Evolutionary conservation across 768 basidiomycete species (phyloP).

Genomic region (Podaxis carcinomalis): DNA sequence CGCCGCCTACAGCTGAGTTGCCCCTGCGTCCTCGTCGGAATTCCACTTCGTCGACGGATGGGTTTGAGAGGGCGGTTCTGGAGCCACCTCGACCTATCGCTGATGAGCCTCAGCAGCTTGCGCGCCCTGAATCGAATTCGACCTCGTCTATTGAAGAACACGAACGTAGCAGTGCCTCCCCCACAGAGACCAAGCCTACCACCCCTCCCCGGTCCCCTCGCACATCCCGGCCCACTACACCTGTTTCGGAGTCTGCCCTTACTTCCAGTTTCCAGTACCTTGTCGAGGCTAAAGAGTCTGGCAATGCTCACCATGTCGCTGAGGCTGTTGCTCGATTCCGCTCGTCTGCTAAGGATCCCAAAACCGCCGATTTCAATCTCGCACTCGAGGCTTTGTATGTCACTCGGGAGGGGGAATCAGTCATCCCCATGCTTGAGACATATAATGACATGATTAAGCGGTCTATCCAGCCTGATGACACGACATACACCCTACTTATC

Average conservation of each 20-base stretch:
- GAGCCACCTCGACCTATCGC: constrained; percentile 9
- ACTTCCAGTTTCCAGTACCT: not conserved
- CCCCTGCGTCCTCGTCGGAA: constrained; percentile 13
- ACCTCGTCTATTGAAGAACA: not conserved
- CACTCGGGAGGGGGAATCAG: constrained; percentile 49
- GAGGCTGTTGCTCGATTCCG: constrained; percentile 34
- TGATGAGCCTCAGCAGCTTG: not conserved
- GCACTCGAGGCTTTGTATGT: constrained; percentile 51
- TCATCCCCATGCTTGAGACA: constrained; percentile 53
- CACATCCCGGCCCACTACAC: not conserved
- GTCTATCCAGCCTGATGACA: constrained; percentile 55
- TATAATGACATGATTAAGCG: constrained; percentile 70
- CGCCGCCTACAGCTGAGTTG: constrained; percentile 5
- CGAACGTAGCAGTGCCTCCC: not conserved
- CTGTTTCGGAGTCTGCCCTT: not conserved
- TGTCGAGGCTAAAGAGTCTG: constrained; percentile 8
- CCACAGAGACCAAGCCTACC: not conserved
- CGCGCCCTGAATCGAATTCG: constrained; percentile 5
- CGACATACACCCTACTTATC: constrained; percentile 63
- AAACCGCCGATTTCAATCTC: constrained; percentile 55
- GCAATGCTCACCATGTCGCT: constrained; percentile 20
- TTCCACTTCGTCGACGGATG: constrained; percentile 1
- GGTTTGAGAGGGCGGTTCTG: not conserved
- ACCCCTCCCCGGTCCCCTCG: constrained; percentile 1
- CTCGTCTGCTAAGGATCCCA: constrained; percentile 25